These are phyloP conservation scores for Tetracladium setigerum DNA, from an alignment of 495 filamentous ascomycete genomes.

Conservation along the genomic window DNA sequence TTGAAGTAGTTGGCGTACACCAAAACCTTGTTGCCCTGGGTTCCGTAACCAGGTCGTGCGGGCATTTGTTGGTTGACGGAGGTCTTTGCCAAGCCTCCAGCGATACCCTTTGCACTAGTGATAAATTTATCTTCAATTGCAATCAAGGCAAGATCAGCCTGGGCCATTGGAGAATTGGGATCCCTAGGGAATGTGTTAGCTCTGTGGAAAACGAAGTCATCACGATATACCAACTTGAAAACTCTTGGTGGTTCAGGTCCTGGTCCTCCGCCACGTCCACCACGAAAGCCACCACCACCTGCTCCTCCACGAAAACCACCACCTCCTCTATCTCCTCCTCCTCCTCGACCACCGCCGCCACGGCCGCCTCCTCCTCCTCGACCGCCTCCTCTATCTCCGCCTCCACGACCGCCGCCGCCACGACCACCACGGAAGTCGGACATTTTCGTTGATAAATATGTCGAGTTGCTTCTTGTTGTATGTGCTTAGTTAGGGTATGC, in stretches of 20 bases:
- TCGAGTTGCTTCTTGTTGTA: too few relatives aligned
- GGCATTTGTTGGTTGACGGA: constrained; percentile 16
- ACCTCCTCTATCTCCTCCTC: constrained; percentile 14
- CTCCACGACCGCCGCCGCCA: not conserved
- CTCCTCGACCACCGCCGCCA: constrained; percentile 16
- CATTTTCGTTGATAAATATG: not conserved
- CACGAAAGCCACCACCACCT: constrained; percentile 20
- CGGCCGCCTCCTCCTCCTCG: constrained; percentile 20
- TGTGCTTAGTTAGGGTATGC: too few relatives aligned
- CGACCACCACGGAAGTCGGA: constrained; percentile 4
- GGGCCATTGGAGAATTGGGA: not conserved
- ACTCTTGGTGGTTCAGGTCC: constrained; percentile 10
- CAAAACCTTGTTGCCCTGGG: constrained; percentile 29
- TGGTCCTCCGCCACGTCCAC: constrained; percentile 17
- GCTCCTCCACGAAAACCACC: constrained; percentile 13
- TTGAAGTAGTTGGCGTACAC: constrained; percentile 50
- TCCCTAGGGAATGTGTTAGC: not conserved
- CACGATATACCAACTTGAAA: constrained; percentile 10
- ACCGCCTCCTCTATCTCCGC: constrained; percentile 4
- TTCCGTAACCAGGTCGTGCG: constrained; percentile 44
- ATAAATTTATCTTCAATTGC: constrained; percentile 15
- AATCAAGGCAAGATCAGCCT: constrained; percentile 2
- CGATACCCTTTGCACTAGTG: constrained; percentile 3
- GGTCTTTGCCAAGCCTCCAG: constrained; percentile 1
- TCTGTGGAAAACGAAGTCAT: not conserved